These are phyloP conservation scores for Paxillus involutus DNA, from an alignment of 768 basidiomycete genomes.

Conservation along the genomic window DNA sequence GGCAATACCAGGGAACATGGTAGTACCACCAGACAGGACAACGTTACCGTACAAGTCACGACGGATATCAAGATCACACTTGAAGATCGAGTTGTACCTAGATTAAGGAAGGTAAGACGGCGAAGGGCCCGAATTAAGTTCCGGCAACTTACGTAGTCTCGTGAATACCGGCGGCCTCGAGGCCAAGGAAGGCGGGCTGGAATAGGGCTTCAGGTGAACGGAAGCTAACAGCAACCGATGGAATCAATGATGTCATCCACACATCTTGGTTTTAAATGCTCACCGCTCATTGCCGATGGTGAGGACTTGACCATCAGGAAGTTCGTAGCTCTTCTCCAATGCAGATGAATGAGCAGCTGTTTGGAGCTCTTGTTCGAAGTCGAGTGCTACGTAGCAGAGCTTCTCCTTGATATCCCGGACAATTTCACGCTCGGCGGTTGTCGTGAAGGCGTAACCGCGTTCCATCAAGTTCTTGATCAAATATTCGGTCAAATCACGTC, in stretches of 20 bases:
- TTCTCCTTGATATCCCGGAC: conserved; percentile 95
- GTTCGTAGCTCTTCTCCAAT: conserved; percentile 91
- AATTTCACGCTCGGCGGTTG: conserved; percentile 90
- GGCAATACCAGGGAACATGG: conserved; percentile 96
- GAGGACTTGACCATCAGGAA: conserved; percentile 93
- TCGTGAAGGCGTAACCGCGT: conserved; percentile 93
- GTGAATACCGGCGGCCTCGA: conserved; percentile 86
- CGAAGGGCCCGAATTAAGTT: neutral
- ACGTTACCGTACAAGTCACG: conserved; percentile 36
- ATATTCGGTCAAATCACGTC: conserved; percentile 86
- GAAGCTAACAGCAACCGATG: conserved; percentile 38
- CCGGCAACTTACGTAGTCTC: conserved; percentile 51
- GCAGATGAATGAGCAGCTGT: conserved; percentile 87
- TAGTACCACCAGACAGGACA: conserved; percentile 76
- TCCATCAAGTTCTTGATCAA: conserved; percentile 85
- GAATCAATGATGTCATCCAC: neutral
- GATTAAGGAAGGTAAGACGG: conserved; percentile 1
- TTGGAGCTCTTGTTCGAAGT: conserved; percentile 92
- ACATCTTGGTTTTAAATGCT: conserved; percentile 5
- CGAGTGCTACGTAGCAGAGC: conserved; percentile 91
- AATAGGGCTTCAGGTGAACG: conserved; percentile 56
- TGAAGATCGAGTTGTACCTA: conserved; percentile 59
- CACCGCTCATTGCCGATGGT: conserved; percentile 73
- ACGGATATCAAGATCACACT: conserved; percentile 70
- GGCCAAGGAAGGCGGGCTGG: conserved; percentile 58